Conservation (phyloP, 176 grass and related monocot species). For the Musa itinerans region DNA sequence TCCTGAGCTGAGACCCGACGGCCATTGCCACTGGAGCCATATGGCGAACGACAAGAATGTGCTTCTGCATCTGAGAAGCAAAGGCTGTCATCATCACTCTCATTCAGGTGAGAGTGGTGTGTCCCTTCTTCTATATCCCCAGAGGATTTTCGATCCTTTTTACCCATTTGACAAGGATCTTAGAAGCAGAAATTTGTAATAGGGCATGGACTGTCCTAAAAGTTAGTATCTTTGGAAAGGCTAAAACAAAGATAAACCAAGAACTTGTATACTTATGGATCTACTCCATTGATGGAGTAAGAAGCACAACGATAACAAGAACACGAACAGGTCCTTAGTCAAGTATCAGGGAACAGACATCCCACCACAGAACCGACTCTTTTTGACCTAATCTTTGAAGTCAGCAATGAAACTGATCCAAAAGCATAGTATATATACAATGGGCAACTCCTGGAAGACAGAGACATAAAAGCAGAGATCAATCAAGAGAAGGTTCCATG, state of each 20-base stretch:
- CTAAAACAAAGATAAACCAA: background rate
- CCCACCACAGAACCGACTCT: background rate
- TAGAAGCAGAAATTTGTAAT: background rate
- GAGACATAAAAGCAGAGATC: background rate
- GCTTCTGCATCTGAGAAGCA: conserved; percentile 25
- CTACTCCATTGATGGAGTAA: too few relatives aligned
- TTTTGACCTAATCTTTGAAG: background rate
- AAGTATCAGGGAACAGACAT: too few relatives aligned
- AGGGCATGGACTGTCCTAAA: background rate
- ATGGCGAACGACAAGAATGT: conserved; percentile 28
- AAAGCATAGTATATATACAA: background rate
- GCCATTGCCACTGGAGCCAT: conserved; percentile 26
- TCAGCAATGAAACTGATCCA: background rate
- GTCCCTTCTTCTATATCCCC: conserved; percentile 12
- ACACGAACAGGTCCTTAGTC: background rate
- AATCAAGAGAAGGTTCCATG: background rate
- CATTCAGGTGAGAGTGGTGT: background rate
- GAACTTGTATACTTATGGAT: background rate
- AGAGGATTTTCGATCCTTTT: conserved; percentile 1
- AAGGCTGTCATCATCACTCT: background rate
- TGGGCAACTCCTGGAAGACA: background rate
- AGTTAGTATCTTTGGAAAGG: background rate
- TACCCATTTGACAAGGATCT: conserved; percentile 2
- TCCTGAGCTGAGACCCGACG: background rate
- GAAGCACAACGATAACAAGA: background rate